Conservation (phyloP, 176 grass and related monocot genomes). For the Cenchrus fungigraminus region DNA sequence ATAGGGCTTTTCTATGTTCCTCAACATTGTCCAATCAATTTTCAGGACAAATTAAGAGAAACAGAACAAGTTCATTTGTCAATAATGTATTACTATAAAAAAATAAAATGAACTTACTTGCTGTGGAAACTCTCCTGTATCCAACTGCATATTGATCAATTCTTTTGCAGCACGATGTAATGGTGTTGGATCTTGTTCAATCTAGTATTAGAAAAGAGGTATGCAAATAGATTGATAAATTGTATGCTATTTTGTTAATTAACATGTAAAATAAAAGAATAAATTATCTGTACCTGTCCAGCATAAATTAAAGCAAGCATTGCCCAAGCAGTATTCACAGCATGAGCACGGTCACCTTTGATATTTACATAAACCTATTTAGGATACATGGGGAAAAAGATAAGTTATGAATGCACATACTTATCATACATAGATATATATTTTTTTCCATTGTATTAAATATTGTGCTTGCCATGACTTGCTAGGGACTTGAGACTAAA, state of each 20-base stretch:
- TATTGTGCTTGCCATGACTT: too few species aligned
- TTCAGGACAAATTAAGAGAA: too few species aligned
- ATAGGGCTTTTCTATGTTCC: too few species aligned
- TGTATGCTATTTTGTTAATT: neutral
- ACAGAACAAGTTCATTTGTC: too few species aligned
- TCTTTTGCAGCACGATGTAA: conserved; percentile 44
- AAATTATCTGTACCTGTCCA: conserved; percentile 48
- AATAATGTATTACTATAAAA: too few species aligned
- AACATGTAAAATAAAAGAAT: neutral
- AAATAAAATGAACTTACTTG: conserved; percentile 36
- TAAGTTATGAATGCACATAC: conserved; percentile 20
- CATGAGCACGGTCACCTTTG: conserved; percentile 44
- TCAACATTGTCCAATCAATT: too few species aligned
- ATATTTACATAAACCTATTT: conserved; percentile 54
- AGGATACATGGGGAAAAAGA: neutral
- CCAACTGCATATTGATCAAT: conserved; percentile 51
- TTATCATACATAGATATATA: neutral
- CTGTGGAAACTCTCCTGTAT: conserved; percentile 48
- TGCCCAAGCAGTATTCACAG: neutral
- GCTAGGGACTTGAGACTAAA: too few species aligned
- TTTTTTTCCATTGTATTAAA: neutral
- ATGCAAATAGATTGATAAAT: neutral
- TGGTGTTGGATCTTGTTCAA: conserved; percentile 46
- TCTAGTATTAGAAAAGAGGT: conserved; percentile 19
- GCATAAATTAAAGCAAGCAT: conserved; percentile 55